Percentiles rank a stretch among this genome's conserved stretches.
These are phyloP conservation scores for Tolypocladium paradoxum DNA, from an alignment of 2,329 filamentous ascomycete species.

Conservation along the genomic window DNA sequence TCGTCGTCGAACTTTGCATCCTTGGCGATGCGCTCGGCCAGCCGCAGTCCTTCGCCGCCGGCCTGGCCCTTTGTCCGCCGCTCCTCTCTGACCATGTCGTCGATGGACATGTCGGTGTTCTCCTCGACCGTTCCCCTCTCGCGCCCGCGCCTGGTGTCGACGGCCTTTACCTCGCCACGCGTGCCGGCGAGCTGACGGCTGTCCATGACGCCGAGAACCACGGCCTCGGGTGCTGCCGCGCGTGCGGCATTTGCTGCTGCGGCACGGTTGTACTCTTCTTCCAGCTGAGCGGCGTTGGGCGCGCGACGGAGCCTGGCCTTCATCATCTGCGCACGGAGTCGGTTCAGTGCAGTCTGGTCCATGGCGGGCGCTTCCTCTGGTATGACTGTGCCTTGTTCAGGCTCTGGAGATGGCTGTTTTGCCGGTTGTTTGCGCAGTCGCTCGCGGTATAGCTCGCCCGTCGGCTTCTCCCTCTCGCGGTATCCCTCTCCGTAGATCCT, in stretches of 20 bases:
- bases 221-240: constrained; percentile 47
- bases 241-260: constrained; percentile 47
- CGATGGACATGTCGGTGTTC: constrained; percentile 91
- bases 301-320: constrained; percentile 80
- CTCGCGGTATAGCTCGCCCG: constrained; percentile 75
- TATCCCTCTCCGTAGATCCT: constrained; percentile 78
- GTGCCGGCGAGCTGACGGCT: constrained; percentile 75
- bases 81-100: constrained; percentile 96
- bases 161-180: constrained; percentile 60
- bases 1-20: constrained; percentile 85
- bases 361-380: constrained; percentile 42
- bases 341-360: constrained; percentile 74
- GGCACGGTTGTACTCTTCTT: constrained; percentile 74
- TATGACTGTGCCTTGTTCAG: constrained; percentile 46
- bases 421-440: constrained; percentile 50
- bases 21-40: constrained; percentile 90
- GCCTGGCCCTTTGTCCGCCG: constrained; percentile 67
- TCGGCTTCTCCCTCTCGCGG: constrained; percentile 74
- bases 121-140: constrained; percentile 79
- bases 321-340: constrained; percentile 88
- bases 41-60: constrained; percentile 68
- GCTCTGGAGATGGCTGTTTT: constrained; percentile 15
- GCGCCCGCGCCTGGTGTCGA: constrained; percentile 70
- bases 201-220: constrained; percentile 80
- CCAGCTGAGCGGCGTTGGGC: constrained; percentile 63